Percentiles rank a stretch among this genome's conserved stretches.
These are phyloP conservation scores for Prunella vulgaris DNA, from an alignment of 257 asterid species.

Conservation along the genomic window DNA sequence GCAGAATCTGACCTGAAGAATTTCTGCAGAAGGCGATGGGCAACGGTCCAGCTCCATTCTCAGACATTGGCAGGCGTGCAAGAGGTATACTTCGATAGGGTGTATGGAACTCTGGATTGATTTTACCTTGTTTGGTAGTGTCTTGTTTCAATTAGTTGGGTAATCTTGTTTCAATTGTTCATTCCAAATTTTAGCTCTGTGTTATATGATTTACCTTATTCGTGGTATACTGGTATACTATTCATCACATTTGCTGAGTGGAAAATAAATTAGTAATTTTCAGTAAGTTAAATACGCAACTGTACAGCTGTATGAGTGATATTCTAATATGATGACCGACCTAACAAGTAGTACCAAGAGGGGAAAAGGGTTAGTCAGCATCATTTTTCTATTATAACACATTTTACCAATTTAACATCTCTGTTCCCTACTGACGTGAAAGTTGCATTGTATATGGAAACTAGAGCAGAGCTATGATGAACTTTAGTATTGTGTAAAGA, in stretches of 20 bases:
- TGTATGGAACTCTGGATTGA: not conserved
- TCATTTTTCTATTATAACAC: not conserved
- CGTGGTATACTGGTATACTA: not conserved
- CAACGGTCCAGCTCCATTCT: conserved; percentile 66
- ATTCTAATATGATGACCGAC: not conserved
- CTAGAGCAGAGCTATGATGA: no score
- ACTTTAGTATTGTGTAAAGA: no score
- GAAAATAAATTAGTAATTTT: not conserved
- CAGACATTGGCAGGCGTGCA: conserved; percentile 71
- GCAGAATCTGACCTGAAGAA: conserved; percentile 19
- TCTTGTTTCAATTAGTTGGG: not conserved
- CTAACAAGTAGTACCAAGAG: not conserved
- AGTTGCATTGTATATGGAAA: not conserved
- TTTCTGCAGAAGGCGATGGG: conserved; percentile 33
- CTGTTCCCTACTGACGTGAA: not conserved
- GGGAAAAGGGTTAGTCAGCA: not conserved
- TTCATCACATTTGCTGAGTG: not conserved
- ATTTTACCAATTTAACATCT: not conserved
- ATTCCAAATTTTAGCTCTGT: not conserved
- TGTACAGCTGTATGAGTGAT: not conserved
- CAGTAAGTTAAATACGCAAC: not conserved
- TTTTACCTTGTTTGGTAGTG: not conserved
- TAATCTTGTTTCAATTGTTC: not conserved
- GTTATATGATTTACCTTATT: not conserved
- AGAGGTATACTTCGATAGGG: conserved; percentile 51